These are phyloP conservation scores for Debaryomyces psychrophilus DNA, from an alignment of 1,139 yeast genomes.

Conservation along the genomic window DNA sequence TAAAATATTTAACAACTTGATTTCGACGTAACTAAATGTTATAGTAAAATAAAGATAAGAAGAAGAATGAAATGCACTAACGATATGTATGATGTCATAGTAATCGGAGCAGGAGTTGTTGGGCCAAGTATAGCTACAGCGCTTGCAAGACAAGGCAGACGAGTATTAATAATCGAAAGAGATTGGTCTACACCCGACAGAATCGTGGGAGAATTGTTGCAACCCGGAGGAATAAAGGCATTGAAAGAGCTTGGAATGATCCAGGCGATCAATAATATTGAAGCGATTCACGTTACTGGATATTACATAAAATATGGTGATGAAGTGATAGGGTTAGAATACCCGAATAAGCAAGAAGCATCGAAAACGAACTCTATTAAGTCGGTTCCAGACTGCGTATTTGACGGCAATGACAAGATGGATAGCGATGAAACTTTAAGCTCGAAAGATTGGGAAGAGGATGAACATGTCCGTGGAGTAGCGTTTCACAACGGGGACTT, in stretches of 20 bases:
- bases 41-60: not conserved
- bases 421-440: constrained; percentile 52
- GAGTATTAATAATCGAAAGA: constrained; percentile 75
- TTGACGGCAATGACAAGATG: constrained; percentile 58
- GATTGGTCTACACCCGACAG: constrained; percentile 93
- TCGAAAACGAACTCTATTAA: constrained; percentile 44
- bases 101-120: constrained; percentile 93
- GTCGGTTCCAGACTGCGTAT: constrained; percentile 59
- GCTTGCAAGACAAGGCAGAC: constrained; percentile 86
- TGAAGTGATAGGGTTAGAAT: constrained; percentile 60
- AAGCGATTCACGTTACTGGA: constrained; percentile 77
- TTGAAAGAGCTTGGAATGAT: constrained; percentile 80
- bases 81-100: constrained; percentile 58
- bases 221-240: constrained; percentile 91
- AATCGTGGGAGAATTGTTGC: constrained; percentile 95
- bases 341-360: constrained; percentile 64
- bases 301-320: constrained; percentile 75
- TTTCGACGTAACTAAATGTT: not conserved
- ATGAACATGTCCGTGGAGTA: constrained; percentile 70
- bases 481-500: constrained; percentile 94
- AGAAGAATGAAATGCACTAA: constrained; percentile 7
- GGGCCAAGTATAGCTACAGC: constrained; percentile 95
- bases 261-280: constrained; percentile 76
- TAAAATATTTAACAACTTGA: not conserved
- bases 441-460: constrained; percentile 58